Base-by-base conservation (phyloP, 140 eudicot genomes). In the Ambrosia hybrid region DNA sequence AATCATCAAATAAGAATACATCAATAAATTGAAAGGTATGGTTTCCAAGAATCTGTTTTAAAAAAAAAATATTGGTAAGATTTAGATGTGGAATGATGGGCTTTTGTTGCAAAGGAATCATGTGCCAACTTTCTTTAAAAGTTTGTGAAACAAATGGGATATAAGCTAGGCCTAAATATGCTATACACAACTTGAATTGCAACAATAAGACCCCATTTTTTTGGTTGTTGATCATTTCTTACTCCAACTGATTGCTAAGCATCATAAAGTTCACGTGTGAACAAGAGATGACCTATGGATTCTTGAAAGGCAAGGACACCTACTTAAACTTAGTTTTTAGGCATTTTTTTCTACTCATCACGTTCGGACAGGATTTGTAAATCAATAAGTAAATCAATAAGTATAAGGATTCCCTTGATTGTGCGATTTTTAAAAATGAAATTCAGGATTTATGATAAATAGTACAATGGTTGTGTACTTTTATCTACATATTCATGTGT, bases 101-200 rank as follows among this genome's bases (percentile, higher is more conserved):
- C 62, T 73, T 81, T 76, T 76, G 81, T 76, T 76, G 80, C 80
- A 74, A 70, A 43, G 83, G 83, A 82, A 82, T 78, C 75, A 33
- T 73, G 83, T 82, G 70, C 83, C 72, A 72, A 69, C 78, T 74
- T 74, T 73, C 26, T 73, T 2, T 66, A 57, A 62, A 76, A 73
- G 71, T n/a, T 53, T 34, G 63, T 53, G 39, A 51, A 63, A 64
- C 78, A 73, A 76, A 66, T 78, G 65, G 57, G 73, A 78, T 78
- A 65, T 72, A 72, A 65, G 83, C 78, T 72, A 55, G 15, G 38
- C 55, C 73, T 79, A 73, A 72, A 65, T 77, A 77, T 70, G 81
- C 77, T 26, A 37, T 6, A 11, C 64, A 37, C 65, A 75, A 70
- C 66, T 77, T 77, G 71, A 55, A 65, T 75, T 69, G 49, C 77